Percentiles rank a stretch among this genome's conserved stretches.
Evolutionary conservation across 345 rosid species (phyloP).

Genomic region (Camelina sativa): DNA sequence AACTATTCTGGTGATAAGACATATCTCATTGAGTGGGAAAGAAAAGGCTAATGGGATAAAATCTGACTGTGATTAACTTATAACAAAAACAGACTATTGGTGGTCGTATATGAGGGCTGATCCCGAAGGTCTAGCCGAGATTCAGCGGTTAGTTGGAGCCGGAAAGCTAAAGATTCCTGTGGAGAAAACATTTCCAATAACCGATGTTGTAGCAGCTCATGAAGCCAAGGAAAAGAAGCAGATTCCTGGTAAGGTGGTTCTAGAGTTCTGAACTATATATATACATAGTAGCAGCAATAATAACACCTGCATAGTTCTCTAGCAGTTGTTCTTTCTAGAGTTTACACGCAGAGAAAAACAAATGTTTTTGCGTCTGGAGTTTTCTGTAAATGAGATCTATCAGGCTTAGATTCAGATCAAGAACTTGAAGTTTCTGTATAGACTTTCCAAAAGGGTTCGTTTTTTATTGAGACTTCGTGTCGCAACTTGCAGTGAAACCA

Average conservation of each 20-base stretch:
- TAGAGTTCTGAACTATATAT: slow-evolving; percentile 55
- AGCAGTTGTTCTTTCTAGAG: slow-evolving; percentile 35
- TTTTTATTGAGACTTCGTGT: slow-evolving; percentile 10
- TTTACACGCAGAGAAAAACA: slow-evolving; percentile 42
- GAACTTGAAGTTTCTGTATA: slow-evolving; percentile 38
- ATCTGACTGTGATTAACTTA: slow-evolving; percentile 23
- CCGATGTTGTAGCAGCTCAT: slow-evolving; percentile 85
- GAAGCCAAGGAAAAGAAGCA: slow-evolving; percentile 74
- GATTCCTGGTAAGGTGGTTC: slow-evolving; percentile 84
- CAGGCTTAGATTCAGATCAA: slow-evolving; percentile 38
- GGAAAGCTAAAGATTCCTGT: slow-evolving; percentile 82
- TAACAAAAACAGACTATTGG: slow-evolving; percentile 58
- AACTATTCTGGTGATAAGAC: slow-evolving; percentile 2
- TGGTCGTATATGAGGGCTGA: slow-evolving; percentile 96
- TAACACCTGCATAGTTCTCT: slow-evolving; percentile 31
- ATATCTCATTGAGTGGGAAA: not conserved
- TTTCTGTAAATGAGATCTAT: slow-evolving; percentile 43
- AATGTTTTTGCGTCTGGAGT: slow-evolving; percentile 32
- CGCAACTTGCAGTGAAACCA: slow-evolving; percentile 32
- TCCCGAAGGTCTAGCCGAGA: slow-evolving; percentile 80
- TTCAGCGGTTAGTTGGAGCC: slow-evolving; percentile 69
- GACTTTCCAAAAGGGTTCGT: slow-evolving; percentile 28
- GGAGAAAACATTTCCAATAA: slow-evolving; percentile 75
- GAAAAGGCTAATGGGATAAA: not conserved
- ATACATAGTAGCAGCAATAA: slow-evolving; percentile 36